These are phyloP conservation scores for Citrullus amarus DNA, from an alignment of 306 rosid genomes.

Conservation along the genomic window DNA sequence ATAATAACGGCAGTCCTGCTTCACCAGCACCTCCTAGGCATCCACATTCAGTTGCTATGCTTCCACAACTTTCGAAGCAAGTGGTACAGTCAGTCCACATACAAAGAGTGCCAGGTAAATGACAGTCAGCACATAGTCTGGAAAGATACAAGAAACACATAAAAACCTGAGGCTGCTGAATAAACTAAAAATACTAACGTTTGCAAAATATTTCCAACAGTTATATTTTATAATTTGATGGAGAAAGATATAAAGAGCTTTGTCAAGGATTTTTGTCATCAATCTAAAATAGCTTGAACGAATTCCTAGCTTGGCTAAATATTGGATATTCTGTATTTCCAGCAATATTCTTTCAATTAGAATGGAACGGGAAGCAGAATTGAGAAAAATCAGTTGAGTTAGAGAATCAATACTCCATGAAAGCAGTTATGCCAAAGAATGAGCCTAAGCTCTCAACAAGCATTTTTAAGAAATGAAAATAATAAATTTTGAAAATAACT, in stretches of 20 bases:
- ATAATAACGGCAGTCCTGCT: conserved; percentile 84
- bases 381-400: not conserved
- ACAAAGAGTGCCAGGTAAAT: conserved; percentile 94
- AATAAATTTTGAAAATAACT: conserved; percentile 7
- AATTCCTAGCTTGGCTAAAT: not conserved
- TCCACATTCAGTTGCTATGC: conserved; percentile 90
- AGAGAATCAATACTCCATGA: not conserved
- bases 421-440: not conserved
- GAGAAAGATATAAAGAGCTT: not conserved
- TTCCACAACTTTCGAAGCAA: conserved; percentile 96
- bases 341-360: not conserved
- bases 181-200: not conserved
- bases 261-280: not conserved
- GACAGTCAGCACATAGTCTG: conserved; percentile 98
- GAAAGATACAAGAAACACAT: conserved; percentile 11
- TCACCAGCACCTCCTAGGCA: conserved; percentile 99
- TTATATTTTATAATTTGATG: not conserved
- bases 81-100: conserved; percentile 99
- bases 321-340: not conserved
- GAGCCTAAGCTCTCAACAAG: not conserved
- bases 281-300: not conserved
- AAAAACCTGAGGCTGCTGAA: not conserved
- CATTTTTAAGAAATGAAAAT: not conserved
- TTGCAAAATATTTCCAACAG: not conserved
- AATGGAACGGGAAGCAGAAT: not conserved